A percentile compares a stretch with the other conserved stretches of the same genome.
Conservation (phyloP, 768 basidiomycete species). For the Mycena alexandri region DNA sequence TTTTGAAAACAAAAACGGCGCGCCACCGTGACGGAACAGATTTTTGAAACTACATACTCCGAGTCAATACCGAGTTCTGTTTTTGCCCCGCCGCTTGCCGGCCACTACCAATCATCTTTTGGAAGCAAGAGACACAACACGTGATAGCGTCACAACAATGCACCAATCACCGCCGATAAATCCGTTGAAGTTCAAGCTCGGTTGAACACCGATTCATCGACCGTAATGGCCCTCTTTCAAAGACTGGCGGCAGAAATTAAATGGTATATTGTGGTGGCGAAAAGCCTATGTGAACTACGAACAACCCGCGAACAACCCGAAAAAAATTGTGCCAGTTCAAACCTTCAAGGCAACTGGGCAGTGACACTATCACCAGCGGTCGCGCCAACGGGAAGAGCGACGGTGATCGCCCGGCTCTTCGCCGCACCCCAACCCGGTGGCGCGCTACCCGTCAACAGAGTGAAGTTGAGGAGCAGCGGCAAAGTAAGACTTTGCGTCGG, state of each 20-base stretch:
- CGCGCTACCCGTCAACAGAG: constrained; percentile 37
- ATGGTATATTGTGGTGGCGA: constrained; percentile 6
- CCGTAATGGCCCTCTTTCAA: too few species aligned
- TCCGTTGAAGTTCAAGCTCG: too few species aligned
- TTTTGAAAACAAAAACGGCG: too few species aligned
- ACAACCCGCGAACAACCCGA: background rate
- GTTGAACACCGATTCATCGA: too few species aligned
- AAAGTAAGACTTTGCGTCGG: constrained; percentile 56
- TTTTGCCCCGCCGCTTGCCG: too few species aligned
- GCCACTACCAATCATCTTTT: too few species aligned
- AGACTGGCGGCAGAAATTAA: background rate
- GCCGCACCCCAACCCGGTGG: constrained; percentile 47
- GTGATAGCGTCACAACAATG: too few species aligned
- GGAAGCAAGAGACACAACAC: too few species aligned
- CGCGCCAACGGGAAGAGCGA: constrained; percentile 44
- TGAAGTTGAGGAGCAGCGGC: constrained; percentile 44
- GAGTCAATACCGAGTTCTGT: too few species aligned
- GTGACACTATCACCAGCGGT: constrained; percentile 41
- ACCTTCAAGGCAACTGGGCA: constrained; percentile 25
- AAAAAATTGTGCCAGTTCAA: background rate
- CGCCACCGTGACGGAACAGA: too few species aligned
- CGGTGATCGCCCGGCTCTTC: constrained; percentile 44
- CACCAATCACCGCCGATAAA: too few species aligned
- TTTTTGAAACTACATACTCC: too few species aligned
- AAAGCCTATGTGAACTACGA: background rate